These are phyloP conservation scores for Hylodesmum podocarpum DNA, from an alignment of 306 rosid species.

Conservation along the genomic window DNA sequence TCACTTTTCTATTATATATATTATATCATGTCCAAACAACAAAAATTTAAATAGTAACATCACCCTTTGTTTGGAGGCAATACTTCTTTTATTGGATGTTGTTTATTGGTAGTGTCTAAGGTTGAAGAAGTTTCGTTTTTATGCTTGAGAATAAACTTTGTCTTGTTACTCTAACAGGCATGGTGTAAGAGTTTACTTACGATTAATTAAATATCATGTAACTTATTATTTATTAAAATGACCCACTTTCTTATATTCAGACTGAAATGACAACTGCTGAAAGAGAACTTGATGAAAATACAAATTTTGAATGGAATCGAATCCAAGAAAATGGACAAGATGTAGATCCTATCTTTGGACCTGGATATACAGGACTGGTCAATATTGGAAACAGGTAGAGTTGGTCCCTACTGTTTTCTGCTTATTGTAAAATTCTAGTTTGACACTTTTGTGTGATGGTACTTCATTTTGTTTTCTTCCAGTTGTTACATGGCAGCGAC, in stretches of 20 bases:
- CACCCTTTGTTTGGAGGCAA: background rate
- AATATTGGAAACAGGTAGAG: constrained; percentile 92
- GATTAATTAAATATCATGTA: background rate
- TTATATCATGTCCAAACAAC: background rate
- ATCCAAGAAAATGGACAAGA: constrained; percentile 98
- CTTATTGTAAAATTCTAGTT: background rate
- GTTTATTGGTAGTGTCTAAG: background rate
- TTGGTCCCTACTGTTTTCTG: constrained; percentile 20
- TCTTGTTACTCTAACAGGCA: background rate
- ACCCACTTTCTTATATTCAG: constrained; percentile 46
- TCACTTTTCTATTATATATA: background rate
- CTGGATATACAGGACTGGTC: constrained; percentile 93
- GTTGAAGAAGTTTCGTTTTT: background rate
- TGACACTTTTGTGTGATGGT: background rate
- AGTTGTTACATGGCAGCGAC: constrained; percentile 98
- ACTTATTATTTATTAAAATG: background rate
- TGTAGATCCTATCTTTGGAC: constrained; percentile 83
- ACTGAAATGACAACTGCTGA: constrained; percentile 99
- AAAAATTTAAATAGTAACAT: background rate
- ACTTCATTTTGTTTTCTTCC: constrained; percentile 46
- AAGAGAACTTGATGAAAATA: constrained; percentile 97
- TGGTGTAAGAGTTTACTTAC: background rate
- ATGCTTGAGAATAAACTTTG: background rate
- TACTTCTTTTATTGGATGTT: background rate
- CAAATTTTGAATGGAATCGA: constrained; percentile 94